Evolutionary conservation across 106 monocot genomes (phyloP).

Genomic region (Dioscorea zingiberensis): DNA sequence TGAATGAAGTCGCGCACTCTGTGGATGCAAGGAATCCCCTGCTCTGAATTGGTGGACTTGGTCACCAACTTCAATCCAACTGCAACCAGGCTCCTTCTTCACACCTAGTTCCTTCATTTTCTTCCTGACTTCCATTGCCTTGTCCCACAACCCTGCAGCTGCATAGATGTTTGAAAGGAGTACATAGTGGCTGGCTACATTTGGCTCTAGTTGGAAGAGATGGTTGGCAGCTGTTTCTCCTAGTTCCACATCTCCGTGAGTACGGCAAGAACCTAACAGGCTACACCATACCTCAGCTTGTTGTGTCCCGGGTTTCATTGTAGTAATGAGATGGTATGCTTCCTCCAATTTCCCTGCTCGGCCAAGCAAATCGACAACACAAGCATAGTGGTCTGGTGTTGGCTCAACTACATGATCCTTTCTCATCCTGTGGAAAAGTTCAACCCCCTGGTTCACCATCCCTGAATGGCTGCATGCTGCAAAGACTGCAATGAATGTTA

Average conservation of each 20-base stretch:
- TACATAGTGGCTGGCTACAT: constrained; percentile 84
- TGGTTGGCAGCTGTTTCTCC: constrained; percentile 56
- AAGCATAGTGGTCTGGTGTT: constrained; percentile 67
- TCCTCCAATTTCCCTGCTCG: constrained; percentile 57
- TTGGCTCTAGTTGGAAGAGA: constrained; percentile 66
- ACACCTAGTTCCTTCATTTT: constrained; percentile 72
- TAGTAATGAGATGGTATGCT: constrained; percentile 46
- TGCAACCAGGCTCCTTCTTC: constrained; percentile 76
- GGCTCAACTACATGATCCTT: constrained; percentile 35
- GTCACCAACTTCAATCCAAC: constrained; percentile 72
- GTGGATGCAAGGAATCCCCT: constrained; percentile 58
- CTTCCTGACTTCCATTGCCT: constrained; percentile 61
- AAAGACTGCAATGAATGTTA: constrained; percentile 74
- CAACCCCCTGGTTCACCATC: constrained; percentile 53
- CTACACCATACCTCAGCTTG: constrained; percentile 74
- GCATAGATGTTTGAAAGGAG: constrained; percentile 87
- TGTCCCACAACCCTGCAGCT: constrained; percentile 47
- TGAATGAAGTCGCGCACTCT: constrained; percentile 32
- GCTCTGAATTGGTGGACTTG: constrained; percentile 63
- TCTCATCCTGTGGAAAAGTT: constrained; percentile 54
- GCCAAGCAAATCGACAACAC: constrained; percentile 75
- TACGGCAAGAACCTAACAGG: constrained; percentile 70
- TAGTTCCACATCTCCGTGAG: constrained; percentile 44
- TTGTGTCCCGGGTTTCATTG: constrained; percentile 34
- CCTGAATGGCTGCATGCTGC: constrained; percentile 95